phyloP scores from a whole-genome alignment of 768 basidiomycete species.

The Lactifluus hygrophoroides region DNA sequence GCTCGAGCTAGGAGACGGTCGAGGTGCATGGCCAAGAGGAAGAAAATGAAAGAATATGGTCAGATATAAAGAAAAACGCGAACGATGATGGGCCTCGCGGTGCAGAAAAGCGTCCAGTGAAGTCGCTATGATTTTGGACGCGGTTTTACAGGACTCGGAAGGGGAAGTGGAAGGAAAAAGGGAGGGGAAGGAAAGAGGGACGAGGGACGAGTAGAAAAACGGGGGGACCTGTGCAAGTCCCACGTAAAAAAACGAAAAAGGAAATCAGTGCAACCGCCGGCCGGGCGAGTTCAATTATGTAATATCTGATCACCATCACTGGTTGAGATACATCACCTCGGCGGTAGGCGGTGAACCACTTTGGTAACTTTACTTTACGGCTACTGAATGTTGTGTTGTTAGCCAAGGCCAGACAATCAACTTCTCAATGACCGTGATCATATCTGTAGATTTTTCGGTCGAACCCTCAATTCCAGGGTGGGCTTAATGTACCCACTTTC shows the following conservation, averaged over 20 bases:
- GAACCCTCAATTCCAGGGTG: neutral
- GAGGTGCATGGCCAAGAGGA: slow-evolving; percentile 22
- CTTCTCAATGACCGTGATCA: slow-evolving; percentile 7
- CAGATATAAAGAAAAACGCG: neutral
- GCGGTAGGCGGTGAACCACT: no score
- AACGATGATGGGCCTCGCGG: neutral
- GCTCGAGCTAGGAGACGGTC: slow-evolving; percentile 19
- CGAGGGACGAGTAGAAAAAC: neutral
- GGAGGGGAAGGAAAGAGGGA: neutral
- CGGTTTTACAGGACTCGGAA: neutral
- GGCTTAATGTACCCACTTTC: slow-evolving; percentile 45
- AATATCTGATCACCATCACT: neutral
- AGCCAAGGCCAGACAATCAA: no score
- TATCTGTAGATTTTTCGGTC: slow-evolving; percentile 1
- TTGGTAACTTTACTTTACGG: no score
- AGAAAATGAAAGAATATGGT: slow-evolving; percentile 14
- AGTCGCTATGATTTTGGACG: neutral
- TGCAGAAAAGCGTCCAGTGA: neutral
- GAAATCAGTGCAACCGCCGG: neutral
- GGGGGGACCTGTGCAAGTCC: no score
- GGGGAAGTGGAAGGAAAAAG: neutral
- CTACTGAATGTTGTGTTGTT: no score
- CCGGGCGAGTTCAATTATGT: neutral
- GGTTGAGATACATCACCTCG: no score
- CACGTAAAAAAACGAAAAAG: no score